Evolutionary conservation across 2,329 filamentous ascomycete species (phyloP), one percentile per base, ranked within the genome.

Genomic region (Fusarium redolens): DNA sequence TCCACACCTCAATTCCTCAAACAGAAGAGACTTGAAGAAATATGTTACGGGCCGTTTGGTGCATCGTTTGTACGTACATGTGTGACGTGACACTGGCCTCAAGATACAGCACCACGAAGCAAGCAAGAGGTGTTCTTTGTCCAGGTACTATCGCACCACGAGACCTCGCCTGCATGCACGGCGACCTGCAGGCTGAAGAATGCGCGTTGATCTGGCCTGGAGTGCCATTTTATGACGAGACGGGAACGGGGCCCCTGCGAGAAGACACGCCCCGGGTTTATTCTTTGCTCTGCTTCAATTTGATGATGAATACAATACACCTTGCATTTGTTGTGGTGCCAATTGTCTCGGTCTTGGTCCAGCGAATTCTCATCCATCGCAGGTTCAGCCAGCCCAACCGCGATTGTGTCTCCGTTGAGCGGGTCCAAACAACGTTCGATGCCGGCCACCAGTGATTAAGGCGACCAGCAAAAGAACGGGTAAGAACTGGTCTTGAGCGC

Each of bases 161-260:
- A 76, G 78, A 79, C 78, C 76, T 75, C 65, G 69, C 65, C 76
- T 74, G 69, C 73, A 80, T 80, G 78, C 77, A 79, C 71, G 74
- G 70, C 69, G 75, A 73, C 72, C 74, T 75, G 76, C 71, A 77
- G 71, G 75, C 73, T 73, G 75, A 75, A 69, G 68, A 75, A 66
- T 72, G 73, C 73, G 73, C 68, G 72, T 67, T 68, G 74, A 59
- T 57, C 67, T 77, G 43, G 52, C 44, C 72, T 75, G 68, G 60
- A 63, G 75, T 75, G 59, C 68, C 69, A 65, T 69, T 71, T 50
- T 69, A 45, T 54, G 44, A 65, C 55, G 58, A 61, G 65, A 59
- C 33, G 38, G 55, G 65, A 64, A 59, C 22, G 22, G 57, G 63
- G 67, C 59, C 75, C 75, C 72, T 76, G 71, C 60, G 72, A 71